A percentile compares a stretch with the other conserved stretches of the same genome.
These are phyloP conservation scores for Corylus heterophylla DNA, from an alignment of 306 rosid species.

Conservation along the genomic window DNA sequence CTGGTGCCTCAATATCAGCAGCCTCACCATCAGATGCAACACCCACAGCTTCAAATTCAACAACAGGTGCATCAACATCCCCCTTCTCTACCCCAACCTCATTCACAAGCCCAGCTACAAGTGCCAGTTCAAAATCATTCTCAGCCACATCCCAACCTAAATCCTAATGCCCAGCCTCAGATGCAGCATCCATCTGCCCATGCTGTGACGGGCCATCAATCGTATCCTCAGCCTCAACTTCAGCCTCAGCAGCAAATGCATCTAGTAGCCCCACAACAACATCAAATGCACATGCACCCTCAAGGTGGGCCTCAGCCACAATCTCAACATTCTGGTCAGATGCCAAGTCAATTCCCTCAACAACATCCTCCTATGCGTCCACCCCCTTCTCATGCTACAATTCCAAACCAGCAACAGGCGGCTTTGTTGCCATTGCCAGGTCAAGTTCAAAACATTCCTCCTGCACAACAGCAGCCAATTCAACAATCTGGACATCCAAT, in stretches of 20 bases:
- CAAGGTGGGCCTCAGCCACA: conserved; percentile 57
- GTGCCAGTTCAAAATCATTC: conserved; percentile 42
- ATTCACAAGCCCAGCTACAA: conserved; percentile 59
- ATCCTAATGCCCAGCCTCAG: conserved; percentile 59
- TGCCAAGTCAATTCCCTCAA: conserved; percentile 64
- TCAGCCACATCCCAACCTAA: conserved; percentile 44
- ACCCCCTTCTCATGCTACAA: conserved; percentile 51
- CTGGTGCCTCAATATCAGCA: conserved; percentile 74
- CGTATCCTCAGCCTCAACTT: conserved; percentile 68
- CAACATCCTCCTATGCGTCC: conserved; percentile 63
- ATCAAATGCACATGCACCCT: conserved; percentile 41
- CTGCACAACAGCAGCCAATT: conserved; percentile 54
- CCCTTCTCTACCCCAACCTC: conserved; percentile 58
- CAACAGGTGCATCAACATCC: conserved; percentile 64
- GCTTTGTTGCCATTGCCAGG: conserved; percentile 57
- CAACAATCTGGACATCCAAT: conserved; percentile 62
- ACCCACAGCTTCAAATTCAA: conserved; percentile 55
- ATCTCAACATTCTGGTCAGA: conserved; percentile 49
- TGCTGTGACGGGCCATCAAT: conserved; percentile 65
- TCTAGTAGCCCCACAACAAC: conserved; percentile 58
- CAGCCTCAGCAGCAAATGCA: conserved; percentile 66
- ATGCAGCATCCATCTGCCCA: conserved; percentile 53
- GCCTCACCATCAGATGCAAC: conserved; percentile 58
- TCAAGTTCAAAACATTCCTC: conserved; percentile 55
- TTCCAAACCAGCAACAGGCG: conserved; percentile 67